phyloP scores from a whole-genome alignment of 2,329 filamentous ascomycete species.

The Cladophialophora exuberans region DNA sequence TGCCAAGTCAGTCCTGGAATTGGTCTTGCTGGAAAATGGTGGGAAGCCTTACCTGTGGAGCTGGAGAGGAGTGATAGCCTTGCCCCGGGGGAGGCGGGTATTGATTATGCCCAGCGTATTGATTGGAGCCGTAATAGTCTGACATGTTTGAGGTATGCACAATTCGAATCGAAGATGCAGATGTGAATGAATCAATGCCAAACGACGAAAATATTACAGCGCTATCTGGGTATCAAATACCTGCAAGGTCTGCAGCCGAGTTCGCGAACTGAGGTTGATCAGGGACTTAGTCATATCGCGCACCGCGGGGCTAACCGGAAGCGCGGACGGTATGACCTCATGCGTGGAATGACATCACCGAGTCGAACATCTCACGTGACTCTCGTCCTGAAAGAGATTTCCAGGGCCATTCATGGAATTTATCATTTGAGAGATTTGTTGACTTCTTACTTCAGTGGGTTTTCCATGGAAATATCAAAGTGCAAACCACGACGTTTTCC shows the following conservation, averaged over 20 bases:
- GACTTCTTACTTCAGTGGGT: no score
- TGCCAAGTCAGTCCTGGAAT: slow-evolving; percentile 7
- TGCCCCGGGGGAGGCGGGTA: slow-evolving; percentile 23
- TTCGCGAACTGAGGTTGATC: not conserved
- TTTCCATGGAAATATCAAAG: no score
- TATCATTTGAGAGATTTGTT: no score
- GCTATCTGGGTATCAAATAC: slow-evolving; percentile 1
- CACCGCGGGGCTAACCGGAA: slow-evolving; percentile 4
- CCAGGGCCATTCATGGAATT: no score
- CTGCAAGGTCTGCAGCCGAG: not conserved
- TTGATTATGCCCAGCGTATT: slow-evolving; percentile 16
- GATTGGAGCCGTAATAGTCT: slow-evolving; percentile 22
- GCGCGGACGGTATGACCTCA: slow-evolving; percentile 19
- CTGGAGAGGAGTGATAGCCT: slow-evolving; percentile 16
- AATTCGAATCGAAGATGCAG: not conserved
- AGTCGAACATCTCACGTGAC: no score
- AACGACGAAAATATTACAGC: not conserved
- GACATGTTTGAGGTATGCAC: slow-evolving; percentile 12
- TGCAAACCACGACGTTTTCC: no score
- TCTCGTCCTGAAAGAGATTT: no score
- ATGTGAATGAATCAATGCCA: not conserved
- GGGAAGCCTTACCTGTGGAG: slow-evolving; percentile 15
- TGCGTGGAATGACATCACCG: slow-evolving; percentile 21
- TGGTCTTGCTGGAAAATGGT: not conserved
- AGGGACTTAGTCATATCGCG: slow-evolving; percentile 18